Conservation (phyloP, 345 rosid genomes). For the Adansonia digitata region DNA sequence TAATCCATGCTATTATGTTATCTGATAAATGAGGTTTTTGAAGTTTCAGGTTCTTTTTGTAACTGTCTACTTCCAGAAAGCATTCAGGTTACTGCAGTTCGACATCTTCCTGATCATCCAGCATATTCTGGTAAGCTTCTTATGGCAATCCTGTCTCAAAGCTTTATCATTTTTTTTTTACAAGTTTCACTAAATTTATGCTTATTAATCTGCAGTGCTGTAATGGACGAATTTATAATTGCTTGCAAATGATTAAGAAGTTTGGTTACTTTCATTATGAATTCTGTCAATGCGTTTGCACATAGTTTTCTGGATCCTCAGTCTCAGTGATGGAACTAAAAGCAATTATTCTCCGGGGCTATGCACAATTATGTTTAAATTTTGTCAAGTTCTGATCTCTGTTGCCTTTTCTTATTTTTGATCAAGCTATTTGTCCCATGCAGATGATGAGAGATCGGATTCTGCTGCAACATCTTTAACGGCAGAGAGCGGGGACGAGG, state of each 20-base stretch:
- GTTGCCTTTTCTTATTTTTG: background rate
- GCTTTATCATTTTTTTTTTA: background rate
- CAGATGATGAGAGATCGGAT: slow-evolving; percentile 49
- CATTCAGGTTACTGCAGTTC: slow-evolving; percentile 75
- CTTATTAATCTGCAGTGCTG: background rate
- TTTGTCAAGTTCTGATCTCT: background rate
- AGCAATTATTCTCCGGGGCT: background rate
- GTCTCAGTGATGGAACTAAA: background rate
- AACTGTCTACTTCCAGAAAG: slow-evolving; percentile 89
- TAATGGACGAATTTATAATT: background rate
- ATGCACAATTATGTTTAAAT: background rate
- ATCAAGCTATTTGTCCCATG: slow-evolving; percentile 10
- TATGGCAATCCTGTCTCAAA: background rate
- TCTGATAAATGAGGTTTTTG: slow-evolving; percentile 22
- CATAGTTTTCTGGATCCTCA: background rate
- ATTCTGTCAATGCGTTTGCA: background rate
- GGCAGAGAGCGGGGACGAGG: slow-evolving; percentile 59
- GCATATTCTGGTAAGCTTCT: slow-evolving; percentile 59
- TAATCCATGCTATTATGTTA: background rate
- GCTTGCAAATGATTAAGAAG: background rate
- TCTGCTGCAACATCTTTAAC: slow-evolving; percentile 58
- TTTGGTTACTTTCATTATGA: background rate
- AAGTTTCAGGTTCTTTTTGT: slow-evolving; percentile 85
- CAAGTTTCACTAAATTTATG: background rate
- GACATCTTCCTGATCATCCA: slow-evolving; percentile 72